phyloP scores from a whole-genome alignment of 1,284 basidiomycete genomes.

The Cryptococcus jaspeensis region DNA sequence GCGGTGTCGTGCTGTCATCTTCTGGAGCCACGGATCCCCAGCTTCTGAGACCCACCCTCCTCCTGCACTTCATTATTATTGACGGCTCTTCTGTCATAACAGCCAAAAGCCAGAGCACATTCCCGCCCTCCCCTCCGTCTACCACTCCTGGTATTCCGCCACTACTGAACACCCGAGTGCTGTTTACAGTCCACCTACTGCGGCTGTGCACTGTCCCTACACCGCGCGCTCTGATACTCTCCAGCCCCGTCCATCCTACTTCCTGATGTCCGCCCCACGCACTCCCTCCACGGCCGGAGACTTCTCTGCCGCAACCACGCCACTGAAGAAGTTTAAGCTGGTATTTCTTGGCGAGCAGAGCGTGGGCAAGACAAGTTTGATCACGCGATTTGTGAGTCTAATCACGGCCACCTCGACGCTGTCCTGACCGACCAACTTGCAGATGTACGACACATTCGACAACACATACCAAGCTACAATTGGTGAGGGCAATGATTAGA shows the following conservation, averaged over 20 bases:
- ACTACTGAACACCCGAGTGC: not conserved
- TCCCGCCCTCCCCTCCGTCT: too few relatives aligned
- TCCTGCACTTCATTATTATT: too few relatives aligned
- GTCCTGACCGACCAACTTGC: slow-evolving; percentile 5
- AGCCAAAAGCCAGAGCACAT: too few relatives aligned
- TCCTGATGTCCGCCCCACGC: slow-evolving; percentile 4
- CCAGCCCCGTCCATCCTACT: not conserved
- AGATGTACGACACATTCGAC: slow-evolving; percentile 99
- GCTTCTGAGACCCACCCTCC: too few relatives aligned
- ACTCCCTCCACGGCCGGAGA: slow-evolving; percentile 20
- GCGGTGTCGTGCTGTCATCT: too few relatives aligned
- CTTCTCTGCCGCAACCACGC: slow-evolving; percentile 48
- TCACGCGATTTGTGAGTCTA: slow-evolving; percentile 70
- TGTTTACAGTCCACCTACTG: not conserved
- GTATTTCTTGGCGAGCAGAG: slow-evolving; percentile 90
- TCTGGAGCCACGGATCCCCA: too few relatives aligned
- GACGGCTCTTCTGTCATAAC: too few relatives aligned
- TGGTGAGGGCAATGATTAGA: slow-evolving; percentile 48
- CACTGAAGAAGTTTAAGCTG: slow-evolving; percentile 93
- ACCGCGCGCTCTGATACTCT: not conserved
- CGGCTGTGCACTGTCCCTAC: not conserved
- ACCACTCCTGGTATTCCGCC: too few relatives aligned
- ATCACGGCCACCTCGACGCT: not conserved
- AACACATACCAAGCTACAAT: slow-evolving; percentile 99
- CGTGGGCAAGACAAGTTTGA: slow-evolving; percentile 95